Evolutionary conservation across 345 rosid genomes (phyloP).

Genomic region (Psidium friedrichsthalianum): DNA sequence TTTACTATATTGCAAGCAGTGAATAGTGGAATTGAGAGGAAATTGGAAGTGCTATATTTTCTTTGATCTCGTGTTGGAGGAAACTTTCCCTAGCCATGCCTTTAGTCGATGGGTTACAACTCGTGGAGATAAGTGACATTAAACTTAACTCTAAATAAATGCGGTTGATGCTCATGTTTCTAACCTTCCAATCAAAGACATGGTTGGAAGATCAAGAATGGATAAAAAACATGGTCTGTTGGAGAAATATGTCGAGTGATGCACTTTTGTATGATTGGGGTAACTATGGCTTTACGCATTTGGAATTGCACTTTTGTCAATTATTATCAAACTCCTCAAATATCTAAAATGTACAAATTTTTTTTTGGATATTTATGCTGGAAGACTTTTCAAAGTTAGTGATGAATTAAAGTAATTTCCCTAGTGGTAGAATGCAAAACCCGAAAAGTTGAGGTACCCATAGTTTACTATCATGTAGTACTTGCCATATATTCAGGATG

Average conservation of each 20-base stretch:
- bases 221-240: background rate
- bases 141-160: background rate
- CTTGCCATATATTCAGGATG: background rate
- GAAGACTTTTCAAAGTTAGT: background rate
- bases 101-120: background rate
- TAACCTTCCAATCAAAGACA: background rate
- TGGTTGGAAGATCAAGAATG: background rate
- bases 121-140: background rate
- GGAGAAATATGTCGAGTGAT: background rate
- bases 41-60: background rate
- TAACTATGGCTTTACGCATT: background rate
- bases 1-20: background rate
- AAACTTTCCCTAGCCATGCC: background rate
- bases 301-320: background rate
- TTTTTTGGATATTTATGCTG: background rate
- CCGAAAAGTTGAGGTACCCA: background rate
- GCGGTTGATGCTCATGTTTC: background rate
- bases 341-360: background rate
- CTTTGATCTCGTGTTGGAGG: background rate
- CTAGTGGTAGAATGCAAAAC: background rate
- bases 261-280: background rate
- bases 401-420: background rate
- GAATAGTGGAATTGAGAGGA: background rate
- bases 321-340: background rate
- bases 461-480: background rate